These are phyloP conservation scores for Parietaria judaica DNA, from an alignment of 306 rosid species.

Conservation along the genomic window DNA sequence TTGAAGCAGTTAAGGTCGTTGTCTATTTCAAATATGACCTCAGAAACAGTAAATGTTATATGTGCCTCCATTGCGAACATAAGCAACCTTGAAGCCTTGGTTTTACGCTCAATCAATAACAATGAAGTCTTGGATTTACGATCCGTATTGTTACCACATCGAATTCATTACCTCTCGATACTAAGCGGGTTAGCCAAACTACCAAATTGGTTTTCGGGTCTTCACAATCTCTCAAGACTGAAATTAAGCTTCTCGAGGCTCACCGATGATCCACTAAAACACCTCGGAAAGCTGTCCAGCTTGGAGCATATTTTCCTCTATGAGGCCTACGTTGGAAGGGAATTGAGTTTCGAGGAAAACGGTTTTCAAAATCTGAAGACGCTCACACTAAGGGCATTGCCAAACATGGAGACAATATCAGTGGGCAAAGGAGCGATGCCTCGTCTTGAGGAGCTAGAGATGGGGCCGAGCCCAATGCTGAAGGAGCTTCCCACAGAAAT, in stretches of 20 bases:
- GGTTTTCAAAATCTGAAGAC: slow-evolving; percentile 18
- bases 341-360: slow-evolving; percentile 15
- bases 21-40: not conserved
- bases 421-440: slow-evolving; percentile 20
- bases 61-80: slow-evolving; percentile 15
- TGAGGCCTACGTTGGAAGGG: slow-evolving; percentile 18
- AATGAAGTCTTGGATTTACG: slow-evolving; percentile 21
- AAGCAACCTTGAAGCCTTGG: slow-evolving; percentile 14
- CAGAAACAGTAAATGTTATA: slow-evolving; percentile 5
- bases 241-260: slow-evolving; percentile 14
- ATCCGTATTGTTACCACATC: not conserved
- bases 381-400: not conserved
- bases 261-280: slow-evolving; percentile 14
- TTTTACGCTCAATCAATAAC: not conserved
- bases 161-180: not conserved
- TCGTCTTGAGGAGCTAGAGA: slow-evolving; percentile 3
- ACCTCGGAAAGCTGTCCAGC: slow-evolving; percentile 10
- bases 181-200: slow-evolving; percentile 11
- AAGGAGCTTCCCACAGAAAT: slow-evolving; percentile 14
- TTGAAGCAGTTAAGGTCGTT: not conserved
- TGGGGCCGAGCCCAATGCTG: not conserved
- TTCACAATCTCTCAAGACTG: slow-evolving; percentile 12
- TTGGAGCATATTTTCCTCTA: slow-evolving; percentile 1
- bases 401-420: not conserved
- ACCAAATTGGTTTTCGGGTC: slow-evolving; percentile 25